A percentile compares a stretch with the other conserved stretches of the same genome.
Conservation (phyloP, 148 eudicot genomes). For the Arbutus unedo region DNA sequence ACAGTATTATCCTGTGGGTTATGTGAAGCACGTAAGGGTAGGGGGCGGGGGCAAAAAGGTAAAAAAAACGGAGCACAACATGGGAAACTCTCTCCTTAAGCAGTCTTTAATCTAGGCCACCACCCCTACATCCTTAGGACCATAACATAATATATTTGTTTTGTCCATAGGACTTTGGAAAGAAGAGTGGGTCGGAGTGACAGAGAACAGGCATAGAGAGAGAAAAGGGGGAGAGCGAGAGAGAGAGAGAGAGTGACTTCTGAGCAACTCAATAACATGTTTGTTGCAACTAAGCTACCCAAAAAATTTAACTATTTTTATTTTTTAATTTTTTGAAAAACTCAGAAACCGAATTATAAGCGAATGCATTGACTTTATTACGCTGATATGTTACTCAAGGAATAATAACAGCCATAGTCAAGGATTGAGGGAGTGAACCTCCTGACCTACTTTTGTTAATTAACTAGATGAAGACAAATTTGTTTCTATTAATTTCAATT, state of each 20-base stretch:
- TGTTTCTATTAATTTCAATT: background rate
- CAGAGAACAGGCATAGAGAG: background rate
- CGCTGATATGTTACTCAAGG: background rate
- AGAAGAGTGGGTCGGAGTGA: background rate
- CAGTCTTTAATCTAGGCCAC: background rate
- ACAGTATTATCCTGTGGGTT: background rate
- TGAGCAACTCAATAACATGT: constrained; percentile 17
- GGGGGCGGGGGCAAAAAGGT: background rate
- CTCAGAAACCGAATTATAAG: background rate
- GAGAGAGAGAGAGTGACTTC: constrained; percentile 10
- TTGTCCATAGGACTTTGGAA: background rate
- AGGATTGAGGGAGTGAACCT: background rate
- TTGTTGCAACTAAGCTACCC: constrained; percentile 7
- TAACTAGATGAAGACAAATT: background rate
- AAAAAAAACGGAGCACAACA: background rate
- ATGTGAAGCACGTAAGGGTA: background rate
- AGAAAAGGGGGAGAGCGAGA: background rate
- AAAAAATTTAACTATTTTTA: background rate
- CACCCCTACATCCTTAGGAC: background rate
- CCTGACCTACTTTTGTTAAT: background rate
- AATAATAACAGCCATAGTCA: background rate
- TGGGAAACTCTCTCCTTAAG: background rate
- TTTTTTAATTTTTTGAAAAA: background rate
- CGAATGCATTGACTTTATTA: background rate
- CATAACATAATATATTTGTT: background rate